These are phyloP conservation scores for Limnanthes douglasii DNA, from an alignment of 345 rosid genomes.

Conservation along the genomic window DNA sequence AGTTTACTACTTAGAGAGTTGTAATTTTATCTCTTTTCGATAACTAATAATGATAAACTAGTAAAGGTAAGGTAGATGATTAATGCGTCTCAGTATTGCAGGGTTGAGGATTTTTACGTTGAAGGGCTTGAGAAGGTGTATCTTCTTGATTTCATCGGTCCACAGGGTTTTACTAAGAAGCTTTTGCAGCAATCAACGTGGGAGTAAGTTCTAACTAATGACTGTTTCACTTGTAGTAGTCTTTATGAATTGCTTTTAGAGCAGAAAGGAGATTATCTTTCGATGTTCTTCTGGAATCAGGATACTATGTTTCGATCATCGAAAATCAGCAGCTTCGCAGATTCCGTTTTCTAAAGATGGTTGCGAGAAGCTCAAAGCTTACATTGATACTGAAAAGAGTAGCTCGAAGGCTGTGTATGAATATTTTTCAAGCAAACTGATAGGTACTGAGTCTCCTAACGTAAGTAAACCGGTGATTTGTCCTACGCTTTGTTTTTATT, in stretches of 20 bases:
- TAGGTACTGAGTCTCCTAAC: conserved; percentile 8
- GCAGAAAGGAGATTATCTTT: not conserved
- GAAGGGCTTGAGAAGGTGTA: conserved; percentile 46
- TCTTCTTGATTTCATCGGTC: conserved; percentile 60
- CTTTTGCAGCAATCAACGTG: conserved; percentile 21
- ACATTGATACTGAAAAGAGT: conserved; percentile 47
- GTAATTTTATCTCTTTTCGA: no score
- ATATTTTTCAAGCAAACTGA: conserved; percentile 42
- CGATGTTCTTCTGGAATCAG: conserved; percentile 17
- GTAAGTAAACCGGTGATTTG: conserved; percentile 22
- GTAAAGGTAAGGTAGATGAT: no score
- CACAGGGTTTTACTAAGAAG: conserved; percentile 26
- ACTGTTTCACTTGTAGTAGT: no score
- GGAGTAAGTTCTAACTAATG: conserved; percentile 44
- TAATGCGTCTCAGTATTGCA: conserved; percentile 15
- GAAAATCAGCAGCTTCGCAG: conserved; percentile 26
- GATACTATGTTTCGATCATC: conserved; percentile 73
- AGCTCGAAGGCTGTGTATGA: conserved; percentile 51
- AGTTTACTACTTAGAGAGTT: no score
- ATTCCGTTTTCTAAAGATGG: conserved; percentile 11
- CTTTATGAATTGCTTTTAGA: no score
- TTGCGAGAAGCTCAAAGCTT: conserved; percentile 18
- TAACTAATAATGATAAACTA: no score
- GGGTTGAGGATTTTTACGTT: conserved; percentile 34
- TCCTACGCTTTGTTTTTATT: no score